A percentile compares a stretch with the other conserved stretches of the same genome.
These are phyloP conservation scores for Heterobasidion annosum DNA, from an alignment of 1,284 basidiomycete genomes.

Conservation along the genomic window DNA sequence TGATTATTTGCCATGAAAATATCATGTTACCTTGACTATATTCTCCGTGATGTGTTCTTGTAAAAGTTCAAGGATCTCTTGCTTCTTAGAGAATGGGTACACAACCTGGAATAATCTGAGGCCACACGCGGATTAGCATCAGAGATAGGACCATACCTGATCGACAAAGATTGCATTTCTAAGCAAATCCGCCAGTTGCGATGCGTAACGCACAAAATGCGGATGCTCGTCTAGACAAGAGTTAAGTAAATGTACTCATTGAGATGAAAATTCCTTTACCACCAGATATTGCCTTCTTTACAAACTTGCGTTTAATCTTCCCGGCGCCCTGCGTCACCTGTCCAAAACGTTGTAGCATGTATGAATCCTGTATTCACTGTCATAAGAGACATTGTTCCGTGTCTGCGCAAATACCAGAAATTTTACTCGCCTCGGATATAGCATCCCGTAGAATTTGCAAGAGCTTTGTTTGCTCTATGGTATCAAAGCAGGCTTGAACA, in stretches of 20 bases:
- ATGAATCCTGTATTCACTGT: constrained; percentile 37
- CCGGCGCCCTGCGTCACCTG: constrained; percentile 43
- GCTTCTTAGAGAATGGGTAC: constrained; percentile 47
- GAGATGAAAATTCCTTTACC: constrained; percentile 27
- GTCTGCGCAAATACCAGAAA: background rate
- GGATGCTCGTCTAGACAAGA: constrained; percentile 51
- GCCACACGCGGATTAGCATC: background rate
- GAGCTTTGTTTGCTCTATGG: constrained; percentile 85
- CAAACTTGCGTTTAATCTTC: constrained; percentile 45
- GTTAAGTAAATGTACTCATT: background rate
- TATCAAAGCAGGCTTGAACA: constrained; percentile 94
- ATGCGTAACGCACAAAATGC: constrained; percentile 64
- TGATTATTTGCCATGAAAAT: background rate
- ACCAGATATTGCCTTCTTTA: constrained; percentile 58
- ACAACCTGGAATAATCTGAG: constrained; percentile 32
- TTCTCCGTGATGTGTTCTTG: constrained; percentile 89
- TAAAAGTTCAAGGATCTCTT: constrained; percentile 65
- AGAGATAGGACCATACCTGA: constrained; percentile 36
- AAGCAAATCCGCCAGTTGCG: constrained; percentile 53
- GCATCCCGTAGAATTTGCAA: constrained; percentile 69
- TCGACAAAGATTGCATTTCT: constrained; percentile 83
- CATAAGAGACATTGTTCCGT: background rate
- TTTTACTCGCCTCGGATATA: constrained; percentile 54
- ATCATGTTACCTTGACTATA: constrained; percentile 55
- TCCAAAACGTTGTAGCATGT: constrained; percentile 59